A percentile compares a stretch with the other conserved stretches of the same genome.
phyloP scores from a whole-genome alignment of 208 protist genomes.

The Trypanosoma mega region DNA sequence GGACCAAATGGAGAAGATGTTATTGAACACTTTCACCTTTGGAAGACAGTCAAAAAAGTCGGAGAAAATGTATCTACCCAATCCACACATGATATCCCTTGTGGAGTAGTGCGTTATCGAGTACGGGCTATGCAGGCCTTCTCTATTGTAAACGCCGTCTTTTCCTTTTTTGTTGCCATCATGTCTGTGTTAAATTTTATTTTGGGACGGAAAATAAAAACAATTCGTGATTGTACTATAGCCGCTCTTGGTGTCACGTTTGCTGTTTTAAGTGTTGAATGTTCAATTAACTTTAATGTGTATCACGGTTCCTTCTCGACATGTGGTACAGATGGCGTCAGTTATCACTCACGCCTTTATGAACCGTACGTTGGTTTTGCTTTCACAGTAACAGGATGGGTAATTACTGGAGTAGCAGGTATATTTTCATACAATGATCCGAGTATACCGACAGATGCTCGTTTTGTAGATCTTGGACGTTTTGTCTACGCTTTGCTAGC shows the following conservation, averaged over 20 bases:
- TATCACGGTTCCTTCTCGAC: slow-evolving; percentile 61
- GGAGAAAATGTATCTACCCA: slow-evolving; percentile 25
- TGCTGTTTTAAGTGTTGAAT: slow-evolving; percentile 41
- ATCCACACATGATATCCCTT: slow-evolving; percentile 30
- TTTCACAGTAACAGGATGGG: slow-evolving; percentile 63
- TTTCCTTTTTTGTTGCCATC: slow-evolving; percentile 37
- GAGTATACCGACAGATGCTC: slow-evolving; percentile 49
- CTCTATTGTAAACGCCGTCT: slow-evolving; percentile 32
- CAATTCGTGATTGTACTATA: slow-evolving; percentile 30
- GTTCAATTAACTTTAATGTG: slow-evolving; percentile 68
- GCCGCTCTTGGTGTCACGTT: slow-evolving; percentile 20
- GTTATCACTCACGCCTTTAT: slow-evolving; percentile 73
- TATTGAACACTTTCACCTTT: slow-evolving; percentile 41
- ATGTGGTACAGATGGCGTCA: slow-evolving; percentile 36
- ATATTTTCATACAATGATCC: slow-evolving; percentile 50
- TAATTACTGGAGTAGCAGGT: slow-evolving; percentile 40
- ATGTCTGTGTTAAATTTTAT: slow-evolving; percentile 34
- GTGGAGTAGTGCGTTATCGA: slow-evolving; percentile 37
- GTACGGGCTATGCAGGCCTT: slow-evolving; percentile 53
- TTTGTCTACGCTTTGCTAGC: slow-evolving; percentile 45
- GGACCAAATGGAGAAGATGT: slow-evolving; percentile 28
- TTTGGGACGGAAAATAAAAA: slow-evolving; percentile 26
- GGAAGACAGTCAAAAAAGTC: slow-evolving; percentile 36
- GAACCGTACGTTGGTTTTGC: slow-evolving; percentile 65
- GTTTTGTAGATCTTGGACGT: slow-evolving; percentile 43